Percentiles rank a stretch among this genome's conserved stretches.
Evolutionary conservation across 78 protist species (phyloP).

Genomic region (Isochrysis galbana): DNA sequence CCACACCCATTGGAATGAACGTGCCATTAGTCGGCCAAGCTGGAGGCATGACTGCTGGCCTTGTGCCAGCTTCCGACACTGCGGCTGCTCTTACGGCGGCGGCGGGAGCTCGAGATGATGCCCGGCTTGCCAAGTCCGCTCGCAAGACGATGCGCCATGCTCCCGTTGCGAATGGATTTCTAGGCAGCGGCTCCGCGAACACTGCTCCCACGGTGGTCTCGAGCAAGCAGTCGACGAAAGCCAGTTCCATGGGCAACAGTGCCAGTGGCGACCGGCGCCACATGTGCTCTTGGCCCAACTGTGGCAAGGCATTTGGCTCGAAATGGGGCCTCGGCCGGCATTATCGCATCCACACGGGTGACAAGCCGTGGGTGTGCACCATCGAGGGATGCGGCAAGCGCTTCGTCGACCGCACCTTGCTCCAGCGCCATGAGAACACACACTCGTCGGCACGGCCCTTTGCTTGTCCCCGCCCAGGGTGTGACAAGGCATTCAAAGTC

Average conservation of each 20-base stretch:
- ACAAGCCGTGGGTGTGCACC: not conserved
- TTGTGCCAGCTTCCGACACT: too few relatives aligned
- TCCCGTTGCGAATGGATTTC: too few relatives aligned
- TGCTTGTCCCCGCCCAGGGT: not conserved
- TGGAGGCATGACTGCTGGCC: too few relatives aligned
- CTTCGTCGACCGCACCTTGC: constrained; percentile 23
- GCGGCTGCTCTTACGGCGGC: too few relatives aligned
- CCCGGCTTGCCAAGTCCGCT: too few relatives aligned
- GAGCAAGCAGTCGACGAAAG: not conserved
- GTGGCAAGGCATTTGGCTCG: not conserved
- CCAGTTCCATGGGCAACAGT: too few relatives aligned
- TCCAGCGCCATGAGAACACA: not conserved
- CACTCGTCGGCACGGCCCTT: constrained; percentile 10
- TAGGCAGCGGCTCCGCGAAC: too few relatives aligned
- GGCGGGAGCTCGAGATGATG: too few relatives aligned
- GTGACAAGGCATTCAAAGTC: constrained; percentile 23
- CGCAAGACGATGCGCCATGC: too few relatives aligned
- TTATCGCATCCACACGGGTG: constrained; percentile 33
- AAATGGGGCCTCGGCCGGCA: not conserved
- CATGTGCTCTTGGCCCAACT: not conserved
- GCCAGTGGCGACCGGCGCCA: too few relatives aligned
- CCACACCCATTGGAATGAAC: too few relatives aligned
- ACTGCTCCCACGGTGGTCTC: not conserved
- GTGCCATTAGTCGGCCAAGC: too few relatives aligned
- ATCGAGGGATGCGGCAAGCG: constrained; percentile 10